Conservation (phyloP, 192 early-diverging fungal genomes). For the Tieghemiomyces parasiticus region DNA sequence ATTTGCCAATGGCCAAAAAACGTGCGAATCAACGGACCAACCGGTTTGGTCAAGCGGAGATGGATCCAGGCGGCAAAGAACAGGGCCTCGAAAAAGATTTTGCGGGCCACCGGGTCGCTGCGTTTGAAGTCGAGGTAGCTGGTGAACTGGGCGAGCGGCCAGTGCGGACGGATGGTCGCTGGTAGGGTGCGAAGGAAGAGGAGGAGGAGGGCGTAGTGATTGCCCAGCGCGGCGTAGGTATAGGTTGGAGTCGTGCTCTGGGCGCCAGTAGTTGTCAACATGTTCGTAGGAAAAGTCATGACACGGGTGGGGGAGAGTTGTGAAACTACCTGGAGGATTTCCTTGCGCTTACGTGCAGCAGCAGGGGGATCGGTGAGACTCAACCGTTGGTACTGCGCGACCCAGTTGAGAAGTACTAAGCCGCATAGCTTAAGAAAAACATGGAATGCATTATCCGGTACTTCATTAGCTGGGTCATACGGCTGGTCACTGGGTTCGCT, state of each 20-base stretch:
- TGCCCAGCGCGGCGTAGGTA: constrained; percentile 4
- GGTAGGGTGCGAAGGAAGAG: constrained; percentile 2
- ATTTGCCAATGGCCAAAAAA: neutral
- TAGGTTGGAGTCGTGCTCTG: neutral
- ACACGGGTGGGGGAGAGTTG: constrained; percentile 8
- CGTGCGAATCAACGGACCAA: neutral
- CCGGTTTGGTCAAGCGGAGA: neutral
- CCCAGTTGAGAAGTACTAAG: neutral
- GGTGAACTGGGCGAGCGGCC: neutral
- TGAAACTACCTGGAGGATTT: neutral
- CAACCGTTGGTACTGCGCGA: neutral
- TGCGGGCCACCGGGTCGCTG: neutral
- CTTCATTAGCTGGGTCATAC: no score
- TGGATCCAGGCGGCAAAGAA: neutral
- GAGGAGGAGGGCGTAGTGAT: constrained; percentile 2
- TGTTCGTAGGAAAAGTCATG: neutral
- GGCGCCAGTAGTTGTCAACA: neutral
- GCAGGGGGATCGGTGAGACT: neutral
- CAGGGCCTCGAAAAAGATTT: constrained; percentile 3
- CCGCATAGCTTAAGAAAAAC: neutral
- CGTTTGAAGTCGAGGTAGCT: constrained; percentile 5
- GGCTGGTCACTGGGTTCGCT: no score
- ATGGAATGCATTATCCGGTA: constrained; percentile 1
- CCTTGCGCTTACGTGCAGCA: neutral
- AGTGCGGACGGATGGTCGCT: neutral